Conservation (phyloP, 768 basidiomycete species). For the Boletus barrowsii region DNA sequence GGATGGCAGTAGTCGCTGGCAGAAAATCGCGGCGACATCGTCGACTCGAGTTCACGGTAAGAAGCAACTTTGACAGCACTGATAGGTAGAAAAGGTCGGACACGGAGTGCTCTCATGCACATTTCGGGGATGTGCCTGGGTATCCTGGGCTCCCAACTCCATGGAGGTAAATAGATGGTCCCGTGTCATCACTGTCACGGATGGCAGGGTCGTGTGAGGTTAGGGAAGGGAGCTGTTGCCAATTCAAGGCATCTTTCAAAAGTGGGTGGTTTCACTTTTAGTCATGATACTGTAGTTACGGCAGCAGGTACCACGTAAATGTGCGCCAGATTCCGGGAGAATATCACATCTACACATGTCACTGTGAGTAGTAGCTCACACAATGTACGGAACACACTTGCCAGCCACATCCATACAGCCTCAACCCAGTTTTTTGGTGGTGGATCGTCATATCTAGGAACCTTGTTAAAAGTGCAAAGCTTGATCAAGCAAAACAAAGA, state of each 20-base stretch:
- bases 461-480: not conserved
- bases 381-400: not conserved
- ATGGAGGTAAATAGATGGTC: not conserved
- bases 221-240: not conserved
- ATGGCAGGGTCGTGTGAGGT: not conserved
- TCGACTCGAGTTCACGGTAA: not conserved
- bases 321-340: too few species aligned
- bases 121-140: not conserved
- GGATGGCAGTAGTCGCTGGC: not conserved
- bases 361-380: too few species aligned
- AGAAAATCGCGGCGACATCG: too few species aligned
- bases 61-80: not conserved
- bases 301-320: not conserved
- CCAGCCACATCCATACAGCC: conserved; percentile 20
- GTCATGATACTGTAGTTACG: not conserved
- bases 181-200: too few species aligned
- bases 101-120: not conserved
- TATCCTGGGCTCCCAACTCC: not conserved
- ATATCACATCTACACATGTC: too few species aligned
- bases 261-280: not conserved
- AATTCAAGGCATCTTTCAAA: not conserved
- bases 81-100: not conserved
- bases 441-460: conserved; percentile 15
- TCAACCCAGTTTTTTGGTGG: conserved; percentile 19
- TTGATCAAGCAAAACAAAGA: not conserved